These are phyloP conservation scores for Cystobasidium sp. DNA, from an alignment of 1,284 basidiomycete genomes.

Conservation along the genomic window DNA sequence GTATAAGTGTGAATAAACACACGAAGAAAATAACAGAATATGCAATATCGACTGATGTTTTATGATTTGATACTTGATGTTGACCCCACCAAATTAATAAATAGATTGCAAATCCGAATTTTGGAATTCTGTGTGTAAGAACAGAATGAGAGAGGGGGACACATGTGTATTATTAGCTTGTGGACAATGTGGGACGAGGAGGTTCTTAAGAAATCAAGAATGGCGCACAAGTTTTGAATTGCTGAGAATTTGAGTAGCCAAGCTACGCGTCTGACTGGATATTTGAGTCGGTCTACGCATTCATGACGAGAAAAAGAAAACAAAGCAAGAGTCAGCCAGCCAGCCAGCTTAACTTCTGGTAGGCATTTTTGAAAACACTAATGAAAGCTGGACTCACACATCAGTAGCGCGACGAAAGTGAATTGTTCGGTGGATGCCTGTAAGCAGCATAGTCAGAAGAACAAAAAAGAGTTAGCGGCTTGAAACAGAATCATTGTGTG, in stretches of 20 bases:
- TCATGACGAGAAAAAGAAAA: too few species aligned
- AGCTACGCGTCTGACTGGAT: background rate
- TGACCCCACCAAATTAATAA: conserved; percentile 23
- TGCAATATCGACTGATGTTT: conserved; percentile 8
- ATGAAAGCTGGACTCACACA: conserved; percentile 10
- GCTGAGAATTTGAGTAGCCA: conserved; percentile 8
- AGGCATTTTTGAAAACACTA: background rate
- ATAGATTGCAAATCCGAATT: conserved; percentile 28
- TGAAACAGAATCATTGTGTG: background rate
- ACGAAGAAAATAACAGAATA: conserved; percentile 11
- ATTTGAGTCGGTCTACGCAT: conserved; percentile 13
- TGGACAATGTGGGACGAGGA: background rate
- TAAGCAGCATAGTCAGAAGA: background rate
- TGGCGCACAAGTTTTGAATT: conserved; percentile 15
- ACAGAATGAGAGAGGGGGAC: background rate
- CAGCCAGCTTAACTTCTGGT: background rate
- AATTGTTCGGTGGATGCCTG: conserved; percentile 21
- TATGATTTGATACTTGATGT: background rate
- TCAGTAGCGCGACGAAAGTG: conserved; percentile 25
- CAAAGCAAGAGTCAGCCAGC: too few species aligned
- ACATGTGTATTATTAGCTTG: background rate
- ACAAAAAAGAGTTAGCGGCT: background rate
- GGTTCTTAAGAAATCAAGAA: background rate
- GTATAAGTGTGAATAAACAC: background rate
- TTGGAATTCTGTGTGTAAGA: conserved; percentile 2